Evolutionary conservation across 2,329 filamentous ascomycete species (phyloP).

Genomic region (Plenodomus tracheiphilus): DNA sequence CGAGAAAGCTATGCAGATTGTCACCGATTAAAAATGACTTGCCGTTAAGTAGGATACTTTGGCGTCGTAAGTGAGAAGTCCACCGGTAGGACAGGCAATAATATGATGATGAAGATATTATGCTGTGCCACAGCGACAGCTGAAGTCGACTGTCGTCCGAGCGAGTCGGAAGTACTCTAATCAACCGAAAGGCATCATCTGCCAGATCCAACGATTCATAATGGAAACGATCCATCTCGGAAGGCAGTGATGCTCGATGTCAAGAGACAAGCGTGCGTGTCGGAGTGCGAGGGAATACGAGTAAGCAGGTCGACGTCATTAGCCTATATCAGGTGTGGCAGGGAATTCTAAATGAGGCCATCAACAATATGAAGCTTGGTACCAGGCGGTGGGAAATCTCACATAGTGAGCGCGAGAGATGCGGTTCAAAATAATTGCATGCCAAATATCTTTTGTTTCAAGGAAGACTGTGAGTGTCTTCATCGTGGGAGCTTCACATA

Average conservation of each 20-base stretch:
- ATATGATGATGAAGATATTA: not conserved
- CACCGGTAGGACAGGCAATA: slow-evolving; percentile 3
- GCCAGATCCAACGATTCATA: not conserved
- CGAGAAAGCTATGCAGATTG: slow-evolving; percentile 1
- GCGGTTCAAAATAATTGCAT: too few species aligned
- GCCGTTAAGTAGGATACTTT: not conserved
- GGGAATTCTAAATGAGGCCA: too few species aligned
- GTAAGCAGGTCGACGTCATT: too few species aligned
- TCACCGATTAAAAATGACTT: not conserved
- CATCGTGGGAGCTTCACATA: too few species aligned
- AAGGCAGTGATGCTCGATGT: too few species aligned
- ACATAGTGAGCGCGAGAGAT: too few species aligned
- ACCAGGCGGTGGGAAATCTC: too few species aligned
- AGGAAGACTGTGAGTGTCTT: too few species aligned
- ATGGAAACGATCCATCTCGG: not conserved
- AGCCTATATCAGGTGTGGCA: too few species aligned
- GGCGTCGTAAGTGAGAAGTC: not conserved
- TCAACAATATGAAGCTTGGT: too few species aligned
- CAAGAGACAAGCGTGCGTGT: not conserved
- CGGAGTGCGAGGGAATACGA: not conserved
- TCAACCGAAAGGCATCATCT: slow-evolving; percentile 1
- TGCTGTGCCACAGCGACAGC: not conserved
- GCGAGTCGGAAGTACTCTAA: not conserved
- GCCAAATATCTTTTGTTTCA: too few species aligned
- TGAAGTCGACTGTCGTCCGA: not conserved